Evolutionary conservation across 2,329 filamentous ascomycete genomes (phyloP), one percentile per base, ranked within the genome.

Genomic region (Pseudogymnoascus sp.): DNA sequence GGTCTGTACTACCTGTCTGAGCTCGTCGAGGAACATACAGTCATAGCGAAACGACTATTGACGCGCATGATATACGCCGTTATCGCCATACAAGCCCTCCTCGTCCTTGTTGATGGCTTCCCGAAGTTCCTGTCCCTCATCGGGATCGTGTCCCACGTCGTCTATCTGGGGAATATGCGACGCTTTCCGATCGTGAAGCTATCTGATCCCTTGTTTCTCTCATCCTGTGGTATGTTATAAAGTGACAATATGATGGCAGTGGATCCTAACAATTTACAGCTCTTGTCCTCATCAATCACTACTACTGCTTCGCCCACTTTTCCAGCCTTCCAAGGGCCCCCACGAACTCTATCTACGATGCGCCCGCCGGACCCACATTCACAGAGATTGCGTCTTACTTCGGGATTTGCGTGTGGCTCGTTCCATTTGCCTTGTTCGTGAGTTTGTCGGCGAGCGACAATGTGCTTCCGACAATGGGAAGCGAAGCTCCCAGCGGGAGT

Each of bases 1-100:
- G 94, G 94, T 37, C 85, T 99, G 25, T 99, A 99, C 78, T 99
- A 99, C 74, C 87, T 99, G 60, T 97, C 93, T 22, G 94, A 99
- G 74, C 86, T 97, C 12, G 94, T 99, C 64, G 94, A 99, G 76
- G 94, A 99, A 74, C 93, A 99, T 72, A 97, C 93, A 3, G 93
- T 97, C 9, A 76, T 96, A 64, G 89, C 92, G 11, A 96, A 96
- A 73, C 90, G 88, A 62, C 78, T 97, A n/a, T 80, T 99, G 59
- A 88, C 83, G 34, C 86, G 85, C 41, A 79, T 97, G 61, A 97
- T 97, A 69, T 96, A 96, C 77, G 78, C 77, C 64, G 85, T 96
- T 65, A 87, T 97, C 64, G 81, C 70, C 30, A 72, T 91, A 6
- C 93, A 97, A 73, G 64, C 85, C 8, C 76, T 93, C 3, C 85